Evolutionary conservation across 108 stramenopile species (phyloP), one percentile per base, ranked within the genome.

Genomic region (Cyclotella choctawhatcheeana): DNA sequence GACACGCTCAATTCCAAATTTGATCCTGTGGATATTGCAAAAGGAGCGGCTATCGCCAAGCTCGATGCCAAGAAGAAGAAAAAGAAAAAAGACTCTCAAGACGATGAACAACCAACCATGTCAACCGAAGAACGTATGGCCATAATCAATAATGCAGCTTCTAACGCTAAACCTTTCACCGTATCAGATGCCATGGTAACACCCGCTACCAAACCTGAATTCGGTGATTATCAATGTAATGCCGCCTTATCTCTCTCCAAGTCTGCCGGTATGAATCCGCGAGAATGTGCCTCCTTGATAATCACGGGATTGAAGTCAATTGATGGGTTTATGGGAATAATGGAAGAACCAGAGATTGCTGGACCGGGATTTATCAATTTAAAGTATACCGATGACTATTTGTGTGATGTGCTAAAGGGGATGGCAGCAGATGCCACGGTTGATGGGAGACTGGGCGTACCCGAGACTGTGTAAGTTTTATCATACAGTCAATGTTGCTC

Each of bases 211-310:
- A 85, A 82, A 59, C 61, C 85, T 20, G 90, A 93, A 43, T 96
- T 96, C 72, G 95, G 95, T 29, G 97, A 99, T 70, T 98, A 93
- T 73, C 99, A 99, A 85, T 92, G 96, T 77, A 98, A 98, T 82
- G 94, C 78, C 20, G 89, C 92, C 54, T 89, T 95, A 88, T 53
- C 70, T 14, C 73, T 90, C 31, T 76, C 63, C 64, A 91, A 91
- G 52, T 55, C 33, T 69, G 89, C 55, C 16, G 62, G 55, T 69
- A 68, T 75, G 45, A 73, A 72, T 62, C 77, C 74, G 25, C 69
- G 89, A 52, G 92, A 89, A 44, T 93, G 90, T 69, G 94, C 94
- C 0, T 14, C 61, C 27, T 77, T 83, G 34, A 87, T 98, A 29
- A 89, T 91, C 4, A 67, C 88, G 20, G 79, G 63, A 21, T 62